Evolutionary conservation across 2,329 filamentous ascomycete species (phyloP).

Genomic region (Fonsecaea multimorphosa): DNA sequence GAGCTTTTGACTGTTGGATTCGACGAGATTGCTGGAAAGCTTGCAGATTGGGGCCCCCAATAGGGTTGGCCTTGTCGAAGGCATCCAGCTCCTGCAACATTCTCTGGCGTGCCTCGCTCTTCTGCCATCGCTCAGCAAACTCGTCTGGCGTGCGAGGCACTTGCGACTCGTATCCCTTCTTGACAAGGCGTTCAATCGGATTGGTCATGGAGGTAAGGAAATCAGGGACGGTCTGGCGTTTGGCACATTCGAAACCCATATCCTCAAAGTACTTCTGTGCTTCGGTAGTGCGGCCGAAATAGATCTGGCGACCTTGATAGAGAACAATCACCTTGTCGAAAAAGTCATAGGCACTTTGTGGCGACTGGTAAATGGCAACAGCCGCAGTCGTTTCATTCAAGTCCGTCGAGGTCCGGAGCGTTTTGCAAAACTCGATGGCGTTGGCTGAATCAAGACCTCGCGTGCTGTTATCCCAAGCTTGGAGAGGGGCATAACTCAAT

Average conservation of each 20-base stretch:
- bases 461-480: constrained; percentile 56
- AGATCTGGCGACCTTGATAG: constrained; percentile 70
- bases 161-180: constrained; percentile 49
- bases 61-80: constrained; percentile 50
- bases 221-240: constrained; percentile 69
- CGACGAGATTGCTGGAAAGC: constrained; percentile 49
- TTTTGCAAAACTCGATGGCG: constrained; percentile 63
- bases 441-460: constrained; percentile 60
- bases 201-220: constrained; percentile 70
- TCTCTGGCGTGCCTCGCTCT: constrained; percentile 54
- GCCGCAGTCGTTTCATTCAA: constrained; percentile 57
- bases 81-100: constrained; percentile 52
- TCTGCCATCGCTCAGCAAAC: constrained; percentile 62
- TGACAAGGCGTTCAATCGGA: constrained; percentile 55
- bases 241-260: constrained; percentile 67
- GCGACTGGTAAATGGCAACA: constrained; percentile 64
- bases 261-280: constrained; percentile 69
- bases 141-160: constrained; percentile 54
- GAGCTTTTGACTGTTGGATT: constrained; percentile 51
- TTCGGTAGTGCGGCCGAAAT: constrained; percentile 65
- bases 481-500: constrained; percentile 49
- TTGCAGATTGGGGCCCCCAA: constrained; percentile 48
- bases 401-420: constrained; percentile 58
- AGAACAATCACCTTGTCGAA: constrained; percentile 75
- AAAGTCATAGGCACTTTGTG: constrained; percentile 59